Conservation (phyloP, 2,329 filamentous ascomycete species). For the Diaporthe aspalathi region DNA sequence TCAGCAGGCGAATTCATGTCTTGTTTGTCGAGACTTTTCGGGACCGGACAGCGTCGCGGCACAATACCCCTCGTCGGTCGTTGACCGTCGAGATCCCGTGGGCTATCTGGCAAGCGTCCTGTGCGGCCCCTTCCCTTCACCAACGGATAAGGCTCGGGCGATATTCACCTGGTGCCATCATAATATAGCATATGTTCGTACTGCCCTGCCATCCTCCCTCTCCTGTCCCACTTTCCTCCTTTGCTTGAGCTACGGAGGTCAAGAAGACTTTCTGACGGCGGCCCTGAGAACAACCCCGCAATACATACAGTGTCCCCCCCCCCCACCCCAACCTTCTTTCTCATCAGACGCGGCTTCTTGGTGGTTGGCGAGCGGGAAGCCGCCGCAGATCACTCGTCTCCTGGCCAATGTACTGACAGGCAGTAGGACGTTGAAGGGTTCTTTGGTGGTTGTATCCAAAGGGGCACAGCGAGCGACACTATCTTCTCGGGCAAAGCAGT, state of each 20-base stretch:
- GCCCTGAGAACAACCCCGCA: neutral
- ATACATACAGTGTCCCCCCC: neutral
- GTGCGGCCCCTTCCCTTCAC: constrained; percentile 81
- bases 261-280: neutral
- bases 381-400: neutral
- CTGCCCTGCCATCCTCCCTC: neutral
- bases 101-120: constrained; percentile 82
- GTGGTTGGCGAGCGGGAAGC: neutral
- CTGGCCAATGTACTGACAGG: neutral
- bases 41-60: constrained; percentile 81
- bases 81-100: constrained; percentile 75
- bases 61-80: constrained; percentile 76
- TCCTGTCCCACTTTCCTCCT: neutral
- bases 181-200: constrained; percentile 81
- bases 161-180: constrained; percentile 97
- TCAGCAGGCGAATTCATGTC: constrained; percentile 61
- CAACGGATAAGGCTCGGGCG: constrained; percentile 89
- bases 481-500: constrained; percentile 84
- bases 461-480: constrained; percentile 77
- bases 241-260: neutral
- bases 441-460: constrained; percentile 76
- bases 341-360: neutral
- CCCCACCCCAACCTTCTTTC: neutral
- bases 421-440: constrained; percentile 73
- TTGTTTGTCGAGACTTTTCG: constrained; percentile 90